Evolutionary conservation across 78 protist genomes (phyloP).

Genomic region (slime mould (Dictyostelium discoideum)): DNA sequence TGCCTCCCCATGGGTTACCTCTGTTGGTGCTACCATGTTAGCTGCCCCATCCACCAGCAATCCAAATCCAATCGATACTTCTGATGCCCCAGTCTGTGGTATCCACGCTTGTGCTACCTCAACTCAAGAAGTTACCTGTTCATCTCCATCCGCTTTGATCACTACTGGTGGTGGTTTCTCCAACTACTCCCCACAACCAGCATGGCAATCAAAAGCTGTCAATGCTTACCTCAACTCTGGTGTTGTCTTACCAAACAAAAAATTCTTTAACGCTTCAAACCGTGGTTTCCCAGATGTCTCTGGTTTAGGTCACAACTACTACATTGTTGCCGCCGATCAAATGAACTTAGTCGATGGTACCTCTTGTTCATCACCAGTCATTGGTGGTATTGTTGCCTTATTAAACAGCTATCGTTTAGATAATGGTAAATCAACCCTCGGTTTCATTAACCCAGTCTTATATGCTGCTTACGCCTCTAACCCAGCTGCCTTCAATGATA

Average conservation of each 20-base stretch:
- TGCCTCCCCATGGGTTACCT: constrained; percentile 72
- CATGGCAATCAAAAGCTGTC: constrained; percentile 45
- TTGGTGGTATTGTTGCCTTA: constrained; percentile 74
- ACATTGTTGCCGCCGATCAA: neutral
- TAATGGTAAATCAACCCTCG: constrained; percentile 36
- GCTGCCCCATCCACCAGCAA: constrained; percentile 10
- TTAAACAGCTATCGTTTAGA: constrained; percentile 57
- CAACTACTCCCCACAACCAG: constrained; percentile 2
- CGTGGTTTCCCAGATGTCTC: constrained; percentile 83
- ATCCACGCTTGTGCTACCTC: constrained; percentile 37
- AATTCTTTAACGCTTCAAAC: constrained; percentile 10
- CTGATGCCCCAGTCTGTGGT: neutral
- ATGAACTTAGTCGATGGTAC: constrained; percentile 55
- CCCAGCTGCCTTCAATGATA: constrained; percentile 29
- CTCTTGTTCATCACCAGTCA: constrained; percentile 65
- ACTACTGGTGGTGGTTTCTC: constrained; percentile 85
- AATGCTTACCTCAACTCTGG: constrained; percentile 28
- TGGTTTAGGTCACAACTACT: constrained; percentile 68
- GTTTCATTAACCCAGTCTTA: constrained; percentile 72
- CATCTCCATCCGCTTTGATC: constrained; percentile 53
- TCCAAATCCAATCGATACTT: neutral
- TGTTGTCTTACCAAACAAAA: constrained; percentile 16
- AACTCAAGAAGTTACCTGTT: constrained; percentile 30
- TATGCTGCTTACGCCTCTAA: neutral
- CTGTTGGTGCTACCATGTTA: constrained; percentile 76